These are phyloP conservation scores for Ascocoryne sarcoides DNA, from an alignment of 2,329 filamentous ascomycete genomes.

Conservation along the genomic window DNA sequence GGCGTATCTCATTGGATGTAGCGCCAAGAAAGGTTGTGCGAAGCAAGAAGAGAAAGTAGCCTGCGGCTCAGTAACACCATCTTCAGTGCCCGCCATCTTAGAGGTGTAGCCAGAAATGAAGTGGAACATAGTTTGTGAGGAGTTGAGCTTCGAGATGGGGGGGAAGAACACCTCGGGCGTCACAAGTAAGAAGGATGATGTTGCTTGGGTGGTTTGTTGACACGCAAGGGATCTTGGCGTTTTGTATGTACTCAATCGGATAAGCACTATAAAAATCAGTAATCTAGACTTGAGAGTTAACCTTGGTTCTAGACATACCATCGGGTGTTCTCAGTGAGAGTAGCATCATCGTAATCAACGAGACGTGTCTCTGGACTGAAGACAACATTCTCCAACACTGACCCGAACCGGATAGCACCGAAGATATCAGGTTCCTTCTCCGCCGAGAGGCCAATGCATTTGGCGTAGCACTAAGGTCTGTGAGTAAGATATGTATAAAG, in stretches of 20 bases:
- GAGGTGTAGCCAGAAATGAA: slow-evolving; percentile 99
- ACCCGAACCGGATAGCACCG: slow-evolving; percentile 91
- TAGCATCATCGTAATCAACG: slow-evolving; percentile 92
- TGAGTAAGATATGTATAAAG: background rate
- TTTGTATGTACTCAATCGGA: slow-evolving; percentile 97
- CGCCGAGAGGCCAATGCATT: slow-evolving; percentile 91
- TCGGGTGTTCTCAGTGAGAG: slow-evolving; percentile 95
- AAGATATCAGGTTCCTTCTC: slow-evolving; percentile 99
- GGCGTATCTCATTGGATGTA: slow-evolving; percentile 98
- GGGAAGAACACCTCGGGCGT: slow-evolving; percentile 91
- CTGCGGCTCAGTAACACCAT: slow-evolving; percentile 92
- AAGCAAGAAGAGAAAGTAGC: slow-evolving; percentile 99
- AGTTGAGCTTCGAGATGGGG: slow-evolving; percentile 95
- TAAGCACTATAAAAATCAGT: slow-evolving; percentile 49
- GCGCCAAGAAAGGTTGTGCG: slow-evolving; percentile 95
- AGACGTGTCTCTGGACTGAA: slow-evolving; percentile 84
- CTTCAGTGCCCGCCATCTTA: slow-evolving; percentile 99
- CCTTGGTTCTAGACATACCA: slow-evolving; percentile 34
- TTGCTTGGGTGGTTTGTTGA: slow-evolving; percentile 84
- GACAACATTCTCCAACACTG: slow-evolving; percentile 96
- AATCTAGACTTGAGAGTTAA: background rate
- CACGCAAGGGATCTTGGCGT: slow-evolving; percentile 96
- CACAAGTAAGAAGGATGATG: slow-evolving; percentile 97
- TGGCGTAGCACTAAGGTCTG: slow-evolving; percentile 94
- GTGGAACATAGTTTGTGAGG: slow-evolving; percentile 98